Base-by-base conservation (phyloP, 2,329 filamentous ascomycete genomes). In the Aspergillus fischeri region DNA sequence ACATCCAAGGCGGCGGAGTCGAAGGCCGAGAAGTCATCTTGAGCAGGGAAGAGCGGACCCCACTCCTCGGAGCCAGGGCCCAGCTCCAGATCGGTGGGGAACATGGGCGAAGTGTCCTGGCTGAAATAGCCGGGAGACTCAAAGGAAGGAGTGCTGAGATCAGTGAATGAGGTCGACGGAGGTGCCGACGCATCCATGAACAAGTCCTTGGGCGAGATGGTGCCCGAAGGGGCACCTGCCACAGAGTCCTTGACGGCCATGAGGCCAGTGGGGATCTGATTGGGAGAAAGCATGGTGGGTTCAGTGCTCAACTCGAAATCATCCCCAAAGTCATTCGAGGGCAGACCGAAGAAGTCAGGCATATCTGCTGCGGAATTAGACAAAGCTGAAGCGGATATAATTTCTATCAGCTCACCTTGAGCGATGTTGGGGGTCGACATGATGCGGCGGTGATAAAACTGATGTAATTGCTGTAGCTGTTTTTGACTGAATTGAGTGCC, bases 131-230 rank as follows among this genome's bases (percentile, higher is more conserved):
- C 88, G 10, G 91, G 91, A 53, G 91, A 95, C 67, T 87, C 89
- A 70, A 89, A 83, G 67, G 86, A 87, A 48, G 92, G 92, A 59
- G 92, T 94, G 56, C 91, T 96, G 74, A 96, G 71, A 62, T 91
- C 86, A 38, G 92, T 96, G 70, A 94, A 86, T 35, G 90, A 86
- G 49, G 87, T 83, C 2, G 92, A 96, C 69, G 90, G 90, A 29
- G 92, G 92, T 41, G 91, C 86, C 60, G 91, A 95, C 68, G 86
- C 85, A 64, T 86, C 84, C 66, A 92, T 80, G 64, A 88, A 77
- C 63, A 96, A 80, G 68, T 96, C 91, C 74, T 90, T 87, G 21
- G 92, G 92, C 60, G 92, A 96, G 60, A 96, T 84, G 45, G 92
- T 96, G 66, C 82, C 84, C 27, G 63, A 50, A 29, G 67, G 70